A percentile compares a stretch with the other conserved stretches of the same genome.
Conservation (phyloP, 2,329 filamentous ascomycete genomes). For the Fusarium floridanum region DNA sequence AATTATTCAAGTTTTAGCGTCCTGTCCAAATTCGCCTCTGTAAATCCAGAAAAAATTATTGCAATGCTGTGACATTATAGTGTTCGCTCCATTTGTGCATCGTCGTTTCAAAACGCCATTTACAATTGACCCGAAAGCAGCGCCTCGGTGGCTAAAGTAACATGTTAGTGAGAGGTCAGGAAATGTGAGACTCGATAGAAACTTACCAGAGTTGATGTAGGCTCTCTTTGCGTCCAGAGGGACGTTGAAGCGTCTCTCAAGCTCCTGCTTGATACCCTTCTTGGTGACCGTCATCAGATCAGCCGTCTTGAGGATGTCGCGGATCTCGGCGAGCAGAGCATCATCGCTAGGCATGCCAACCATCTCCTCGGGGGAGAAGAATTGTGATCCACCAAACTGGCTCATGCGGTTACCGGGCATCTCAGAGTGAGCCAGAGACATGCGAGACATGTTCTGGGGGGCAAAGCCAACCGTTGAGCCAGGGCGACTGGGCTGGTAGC, state of each 20-base stretch:
- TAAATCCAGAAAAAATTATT: conserved; percentile 31
- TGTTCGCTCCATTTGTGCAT: conserved; percentile 22
- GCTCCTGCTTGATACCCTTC: conserved; percentile 95
- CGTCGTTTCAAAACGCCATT: conserved; percentile 34
- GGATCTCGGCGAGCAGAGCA: conserved; percentile 90
- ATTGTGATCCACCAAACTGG: conserved; percentile 71
- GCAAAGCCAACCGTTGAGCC: conserved; percentile 65
- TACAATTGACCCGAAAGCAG: conserved; percentile 82
- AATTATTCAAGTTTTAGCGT: conserved; percentile 41
- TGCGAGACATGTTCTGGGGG: conserved; percentile 68
- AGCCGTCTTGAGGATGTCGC: conserved; percentile 89
- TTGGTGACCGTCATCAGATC: conserved; percentile 99
- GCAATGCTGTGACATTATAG: conserved; percentile 38
- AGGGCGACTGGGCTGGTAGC: conserved; percentile 69
- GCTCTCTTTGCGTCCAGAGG: conserved; percentile 87
- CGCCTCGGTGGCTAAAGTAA: conserved; percentile 76
- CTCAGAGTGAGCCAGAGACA: conserved; percentile 85
- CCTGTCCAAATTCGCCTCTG: conserved; percentile 41
- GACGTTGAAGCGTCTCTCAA: conserved; percentile 91
- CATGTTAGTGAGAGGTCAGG: conserved; percentile 31
- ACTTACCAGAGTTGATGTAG: conserved; percentile 91
- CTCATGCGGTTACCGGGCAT: conserved; percentile 70
- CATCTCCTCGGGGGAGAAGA: conserved; percentile 75
- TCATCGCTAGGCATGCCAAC: conserved; percentile 87
- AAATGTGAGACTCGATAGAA: background rate